Conservation (phyloP, 306 rosid species). For the Datisca glomerata region DNA sequence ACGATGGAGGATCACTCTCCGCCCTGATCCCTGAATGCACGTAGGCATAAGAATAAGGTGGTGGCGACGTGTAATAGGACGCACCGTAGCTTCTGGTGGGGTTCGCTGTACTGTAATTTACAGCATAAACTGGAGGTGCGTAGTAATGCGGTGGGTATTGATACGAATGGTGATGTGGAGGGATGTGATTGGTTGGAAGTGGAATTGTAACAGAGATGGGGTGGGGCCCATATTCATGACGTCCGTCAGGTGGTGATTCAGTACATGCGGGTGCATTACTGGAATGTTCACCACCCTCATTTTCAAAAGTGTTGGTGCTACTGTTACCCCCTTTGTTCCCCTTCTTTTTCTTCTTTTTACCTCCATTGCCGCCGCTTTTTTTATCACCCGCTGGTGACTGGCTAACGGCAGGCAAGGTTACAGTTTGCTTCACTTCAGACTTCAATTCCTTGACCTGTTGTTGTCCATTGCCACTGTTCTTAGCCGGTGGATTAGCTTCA, state of each 20-base stretch:
- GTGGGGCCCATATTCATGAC: slow-evolving; percentile 7
- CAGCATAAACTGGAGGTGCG: slow-evolving; percentile 17
- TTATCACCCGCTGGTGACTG: slow-evolving; percentile 25
- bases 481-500: slow-evolving; percentile 17
- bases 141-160: slow-evolving; percentile 21
- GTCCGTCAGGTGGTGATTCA: slow-evolving; percentile 15
- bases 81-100: slow-evolving; percentile 32
- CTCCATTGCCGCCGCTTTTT: slow-evolving; percentile 17
- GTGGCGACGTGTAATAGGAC: slow-evolving; percentile 31
- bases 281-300: slow-evolving; percentile 17
- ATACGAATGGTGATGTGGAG: slow-evolving; percentile 22
- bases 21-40: slow-evolving; percentile 10
- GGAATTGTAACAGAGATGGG: slow-evolving; percentile 14
- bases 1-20: slow-evolving; percentile 19
- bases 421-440: slow-evolving; percentile 25
- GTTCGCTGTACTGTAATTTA: slow-evolving; percentile 27
- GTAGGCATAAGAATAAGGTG: slow-evolving; percentile 20
- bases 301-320: no score
- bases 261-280: slow-evolving; percentile 15
- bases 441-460: slow-evolving; percentile 24
- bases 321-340: slow-evolving; percentile 26
- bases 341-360: slow-evolving; percentile 35
- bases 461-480: slow-evolving; percentile 3
- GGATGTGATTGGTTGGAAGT: slow-evolving; percentile 24
- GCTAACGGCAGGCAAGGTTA: slow-evolving; percentile 19